These are phyloP conservation scores for Colletotrichum magnum DNA, from an alignment of 2,329 filamentous ascomycete genomes.

Conservation along the genomic window DNA sequence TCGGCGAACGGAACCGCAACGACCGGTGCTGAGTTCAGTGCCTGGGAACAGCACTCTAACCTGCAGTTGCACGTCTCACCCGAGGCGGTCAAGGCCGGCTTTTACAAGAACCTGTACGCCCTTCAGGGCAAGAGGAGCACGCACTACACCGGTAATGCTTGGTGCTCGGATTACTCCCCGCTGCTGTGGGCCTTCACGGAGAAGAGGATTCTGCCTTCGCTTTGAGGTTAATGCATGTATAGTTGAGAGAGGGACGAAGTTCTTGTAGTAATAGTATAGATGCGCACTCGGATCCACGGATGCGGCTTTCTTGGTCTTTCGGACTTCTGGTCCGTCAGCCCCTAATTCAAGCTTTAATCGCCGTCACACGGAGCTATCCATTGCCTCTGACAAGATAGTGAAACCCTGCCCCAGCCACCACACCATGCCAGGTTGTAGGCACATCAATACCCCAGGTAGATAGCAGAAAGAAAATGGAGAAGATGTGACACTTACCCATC, in stretches of 20 bases:
- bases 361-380: not conserved
- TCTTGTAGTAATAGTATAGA: not conserved
- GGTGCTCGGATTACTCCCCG: conserved; percentile 40
- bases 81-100: conserved; percentile 34
- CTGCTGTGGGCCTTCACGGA: conserved; percentile 40
- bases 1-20: conserved; percentile 25
- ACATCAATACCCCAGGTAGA: not conserved
- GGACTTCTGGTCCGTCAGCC: not conserved
- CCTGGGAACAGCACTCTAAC: conserved; percentile 28
- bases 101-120: conserved; percentile 36
- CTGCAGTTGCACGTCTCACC: conserved; percentile 39
- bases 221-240: not conserved
- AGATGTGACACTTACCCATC: too few relatives aligned
- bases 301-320: not conserved
- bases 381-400: not conserved
- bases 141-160: conserved; percentile 32
- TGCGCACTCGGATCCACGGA: not conserved
- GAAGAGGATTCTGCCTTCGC: conserved; percentile 24
- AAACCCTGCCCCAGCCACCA: not conserved
- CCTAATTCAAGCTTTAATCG: not conserved
- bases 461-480: too few relatives aligned
- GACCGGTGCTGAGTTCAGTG: conserved; percentile 18
- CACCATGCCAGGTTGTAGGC: not conserved
- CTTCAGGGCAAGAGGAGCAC: conserved; percentile 39
- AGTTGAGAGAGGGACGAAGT: not conserved